A percentile compares a stretch with the other conserved stretches of the same genome.
These are phyloP conservation scores for Endocladia muricata DNA, from an alignment of 31 red algal genomes.

Conservation along the genomic window DNA sequence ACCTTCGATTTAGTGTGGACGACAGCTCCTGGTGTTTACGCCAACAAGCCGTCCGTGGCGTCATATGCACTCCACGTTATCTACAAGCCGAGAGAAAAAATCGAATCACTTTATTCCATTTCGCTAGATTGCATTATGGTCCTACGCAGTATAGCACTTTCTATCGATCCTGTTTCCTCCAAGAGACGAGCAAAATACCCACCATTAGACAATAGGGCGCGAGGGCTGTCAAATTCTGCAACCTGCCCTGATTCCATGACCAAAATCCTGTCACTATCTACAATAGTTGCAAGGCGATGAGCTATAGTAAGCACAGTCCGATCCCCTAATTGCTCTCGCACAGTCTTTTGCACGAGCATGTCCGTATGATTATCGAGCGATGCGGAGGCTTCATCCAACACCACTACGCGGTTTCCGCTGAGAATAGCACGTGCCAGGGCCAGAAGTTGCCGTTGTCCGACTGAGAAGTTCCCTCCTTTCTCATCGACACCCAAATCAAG, in stretches of 20 bases:
- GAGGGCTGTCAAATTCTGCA: constrained; percentile 50
- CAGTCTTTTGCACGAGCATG: constrained; percentile 69
- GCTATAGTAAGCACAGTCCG: constrained; percentile 91
- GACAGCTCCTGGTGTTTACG: no score
- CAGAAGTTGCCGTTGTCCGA: constrained; percentile 87
- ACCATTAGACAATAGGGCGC: constrained; percentile 1
- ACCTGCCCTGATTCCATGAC: constrained; percentile 69
- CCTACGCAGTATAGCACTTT: constrained; percentile 19
- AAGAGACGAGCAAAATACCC: constrained; percentile 18
- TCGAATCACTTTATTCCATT: no score
- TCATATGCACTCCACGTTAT: no score
- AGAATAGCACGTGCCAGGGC: constrained; percentile 83
- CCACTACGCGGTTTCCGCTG: constrained; percentile 59
- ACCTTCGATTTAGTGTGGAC: no score
- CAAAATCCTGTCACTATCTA: constrained; percentile 82
- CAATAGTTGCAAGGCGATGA: constrained; percentile 91
- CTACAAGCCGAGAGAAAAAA: no score
- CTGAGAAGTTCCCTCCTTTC: constrained; percentile 75
- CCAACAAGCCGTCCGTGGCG: no score
- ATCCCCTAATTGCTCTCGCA: constrained; percentile 57
- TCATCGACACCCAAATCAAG: constrained; percentile 73
- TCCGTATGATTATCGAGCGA: constrained; percentile 86
- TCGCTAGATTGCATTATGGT: no score
- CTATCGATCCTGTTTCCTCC: constrained; percentile 19
- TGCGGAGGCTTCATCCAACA: constrained; percentile 92